These are phyloP conservation scores for Protea cynaroides DNA, from an alignment of 164 flowering plant genomes.

Conservation along the genomic window DNA sequence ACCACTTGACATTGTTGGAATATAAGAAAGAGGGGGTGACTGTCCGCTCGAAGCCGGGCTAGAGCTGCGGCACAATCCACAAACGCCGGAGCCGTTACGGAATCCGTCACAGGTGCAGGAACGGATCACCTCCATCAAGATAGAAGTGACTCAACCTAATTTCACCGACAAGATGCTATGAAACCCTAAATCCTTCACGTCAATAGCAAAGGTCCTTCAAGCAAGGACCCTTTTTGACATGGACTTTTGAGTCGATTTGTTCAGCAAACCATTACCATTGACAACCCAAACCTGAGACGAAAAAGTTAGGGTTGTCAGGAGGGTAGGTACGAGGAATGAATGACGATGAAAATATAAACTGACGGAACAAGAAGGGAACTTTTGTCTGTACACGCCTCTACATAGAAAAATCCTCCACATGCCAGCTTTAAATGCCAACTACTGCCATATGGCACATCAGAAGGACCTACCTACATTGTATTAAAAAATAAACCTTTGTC, in stretches of 20 bases:
- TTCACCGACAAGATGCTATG: background rate
- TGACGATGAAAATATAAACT: too few species aligned
- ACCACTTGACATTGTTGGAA: constrained; percentile 15
- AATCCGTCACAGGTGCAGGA: constrained; percentile 8
- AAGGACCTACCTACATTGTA: too few species aligned
- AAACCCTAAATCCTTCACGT: constrained; percentile 1
- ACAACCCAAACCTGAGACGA: background rate
- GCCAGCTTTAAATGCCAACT: too few species aligned
- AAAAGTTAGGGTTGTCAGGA: constrained; percentile 4
- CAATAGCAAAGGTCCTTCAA: constrained; percentile 5
- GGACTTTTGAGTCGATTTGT: background rate
- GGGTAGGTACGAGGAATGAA: background rate
- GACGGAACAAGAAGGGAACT: too few species aligned
- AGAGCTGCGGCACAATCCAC: constrained; percentile 9
- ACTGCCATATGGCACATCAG: too few species aligned
- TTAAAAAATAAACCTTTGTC: too few species aligned
- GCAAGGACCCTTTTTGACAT: constrained; percentile 8
- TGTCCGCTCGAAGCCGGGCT: constrained; percentile 1
- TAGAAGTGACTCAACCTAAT: background rate
- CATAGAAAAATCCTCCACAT: too few species aligned
- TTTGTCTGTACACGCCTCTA: too few species aligned
- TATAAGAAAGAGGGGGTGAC: constrained; percentile 1
- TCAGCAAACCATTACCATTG: background rate
- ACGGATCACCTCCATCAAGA: constrained; percentile 7
- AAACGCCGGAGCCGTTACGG: constrained; percentile 5